These are phyloP conservation scores for Cercospora nicotianae DNA, from an alignment of 2,329 filamentous ascomycete genomes.

Conservation along the genomic window DNA sequence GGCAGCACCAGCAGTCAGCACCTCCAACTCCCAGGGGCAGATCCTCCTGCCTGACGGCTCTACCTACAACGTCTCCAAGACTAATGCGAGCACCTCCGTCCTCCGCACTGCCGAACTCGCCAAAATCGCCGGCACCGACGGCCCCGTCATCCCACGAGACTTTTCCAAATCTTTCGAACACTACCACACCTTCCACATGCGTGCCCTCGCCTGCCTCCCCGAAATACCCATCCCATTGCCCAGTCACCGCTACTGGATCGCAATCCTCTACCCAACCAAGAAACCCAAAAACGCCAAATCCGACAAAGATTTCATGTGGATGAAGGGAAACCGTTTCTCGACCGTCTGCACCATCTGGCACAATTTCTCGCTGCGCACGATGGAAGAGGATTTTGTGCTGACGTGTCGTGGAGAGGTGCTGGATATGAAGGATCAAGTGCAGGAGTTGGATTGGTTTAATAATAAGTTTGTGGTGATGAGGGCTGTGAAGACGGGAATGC, in stretches of 20 bases:
- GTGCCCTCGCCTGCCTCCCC: constrained; percentile 25
- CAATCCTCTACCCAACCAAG: constrained; percentile 29
- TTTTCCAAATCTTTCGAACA: constrained; percentile 18
- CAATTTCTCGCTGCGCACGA: constrained; percentile 21
- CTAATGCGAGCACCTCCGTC: constrained; percentile 4
- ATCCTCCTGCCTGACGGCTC: neutral
- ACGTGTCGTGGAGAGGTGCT: constrained; percentile 28
- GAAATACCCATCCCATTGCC: constrained; percentile 19
- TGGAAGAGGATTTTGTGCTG: constrained; percentile 30
- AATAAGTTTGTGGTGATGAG: constrained; percentile 36
- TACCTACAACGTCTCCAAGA: constrained; percentile 17
- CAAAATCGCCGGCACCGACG: constrained; percentile 4
- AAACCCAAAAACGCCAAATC: constrained; percentile 5
- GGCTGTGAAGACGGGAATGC: constrained; percentile 20
- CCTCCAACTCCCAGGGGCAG: neutral
- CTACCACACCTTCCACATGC: constrained; percentile 32
- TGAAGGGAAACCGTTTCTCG: constrained; percentile 37
- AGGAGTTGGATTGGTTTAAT: constrained; percentile 37
- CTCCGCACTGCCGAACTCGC: constrained; percentile 6
- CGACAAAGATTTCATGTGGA: constrained; percentile 36
- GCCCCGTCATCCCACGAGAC: constrained; percentile 27
- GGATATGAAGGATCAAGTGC: constrained; percentile 24
- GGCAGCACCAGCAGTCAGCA: neutral
- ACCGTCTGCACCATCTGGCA: constrained; percentile 39
- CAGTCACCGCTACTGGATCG: constrained; percentile 39